Base-by-base conservation (phyloP, 2,329 filamentous ascomycete species). In the Penicillium polonicum region DNA sequence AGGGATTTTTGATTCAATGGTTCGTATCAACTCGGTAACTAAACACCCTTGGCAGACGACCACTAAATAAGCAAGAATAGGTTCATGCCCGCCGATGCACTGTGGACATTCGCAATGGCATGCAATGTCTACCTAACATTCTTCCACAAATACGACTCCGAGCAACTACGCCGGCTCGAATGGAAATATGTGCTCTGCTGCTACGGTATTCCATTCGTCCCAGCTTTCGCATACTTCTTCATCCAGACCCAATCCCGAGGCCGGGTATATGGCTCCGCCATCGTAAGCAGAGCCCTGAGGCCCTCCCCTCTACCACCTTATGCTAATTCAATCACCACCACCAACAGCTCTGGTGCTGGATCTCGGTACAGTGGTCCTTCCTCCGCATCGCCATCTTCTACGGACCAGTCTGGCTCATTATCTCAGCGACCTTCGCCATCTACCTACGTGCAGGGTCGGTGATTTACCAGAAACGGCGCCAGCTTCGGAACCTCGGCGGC, bases 101-200 rank as follows among this genome's bases (percentile, higher is more conserved):
- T 88, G 45, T 92, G 88, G 89, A 89, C 88, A 1, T 80, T 92
- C 58, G 86, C 88, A 53, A 94, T 95, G 90, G 89, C 90, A 1
- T 81, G 87, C 64, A 95, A 94, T 70, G 90, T 94, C 51, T 91
- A 91, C 71, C 76, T 93, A 15, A 92, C 90, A 0, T 91, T 94
- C 68, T 92, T 91, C 72, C 81, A 80, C 67, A 89, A 88, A 61
- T 92, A 87, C 65, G 85, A 88, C 58, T 84, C 86, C 1, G 74
- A 80, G 4, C 81, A 83, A 52, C 77, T 94, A 15, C 85, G 85
- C 12, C 79, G 74, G 44, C 81, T 93, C 69, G 91, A 94, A 69
- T 83, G 87, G 45, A 86, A 82, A 57, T 94, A 94, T 63, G 70
- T 91, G 1, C 33, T 87, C 1, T 70, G 80, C 55, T 91, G 89